phyloP scores from a whole-genome alignment of 2,329 filamentous ascomycete species.

The Macrophomina tecta region DNA sequence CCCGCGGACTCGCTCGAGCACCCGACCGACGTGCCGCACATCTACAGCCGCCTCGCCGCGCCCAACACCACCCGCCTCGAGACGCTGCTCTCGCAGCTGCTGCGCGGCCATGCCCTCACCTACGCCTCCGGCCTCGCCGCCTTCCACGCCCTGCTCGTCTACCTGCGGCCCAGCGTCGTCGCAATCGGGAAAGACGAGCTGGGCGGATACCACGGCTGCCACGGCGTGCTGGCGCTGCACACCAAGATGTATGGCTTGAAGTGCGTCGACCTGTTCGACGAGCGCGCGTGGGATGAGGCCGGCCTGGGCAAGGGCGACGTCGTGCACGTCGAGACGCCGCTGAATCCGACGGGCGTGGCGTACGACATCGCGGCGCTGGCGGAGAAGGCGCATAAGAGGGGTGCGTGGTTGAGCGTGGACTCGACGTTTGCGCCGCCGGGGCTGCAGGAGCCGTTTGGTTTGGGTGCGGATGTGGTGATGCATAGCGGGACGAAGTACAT shows the following conservation, averaged over 20 bases:
- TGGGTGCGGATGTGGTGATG: slow-evolving; percentile 86
- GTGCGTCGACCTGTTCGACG: slow-evolving; percentile 68
- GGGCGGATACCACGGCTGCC: slow-evolving; percentile 90
- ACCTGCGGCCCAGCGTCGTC: slow-evolving; percentile 80
- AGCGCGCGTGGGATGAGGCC: slow-evolving; percentile 64
- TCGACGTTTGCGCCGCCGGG: slow-evolving; percentile 92
- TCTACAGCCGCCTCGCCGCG: slow-evolving; percentile 81
- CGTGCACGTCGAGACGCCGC: slow-evolving; percentile 88
- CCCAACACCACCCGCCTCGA: slow-evolving; percentile 88
- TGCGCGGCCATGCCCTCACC: slow-evolving; percentile 69
- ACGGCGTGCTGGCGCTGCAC: slow-evolving; percentile 79
- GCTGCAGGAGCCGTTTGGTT: slow-evolving; percentile 81
- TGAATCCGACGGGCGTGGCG: slow-evolving; percentile 88
- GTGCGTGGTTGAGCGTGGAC: slow-evolving; percentile 83
- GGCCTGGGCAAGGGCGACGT: slow-evolving; percentile 79
- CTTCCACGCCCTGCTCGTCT: slow-evolving; percentile 86
- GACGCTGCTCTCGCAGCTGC: slow-evolving; percentile 74
- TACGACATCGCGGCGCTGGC: slow-evolving; percentile 75
- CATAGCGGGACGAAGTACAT: slow-evolving; percentile 96
- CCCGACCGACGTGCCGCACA: slow-evolving; percentile 60
- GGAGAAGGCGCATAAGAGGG: slow-evolving; percentile 70
- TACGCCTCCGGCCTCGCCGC: slow-evolving; percentile 87
- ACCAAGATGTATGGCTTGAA: slow-evolving; percentile 76
- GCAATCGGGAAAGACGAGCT: slow-evolving; percentile 65
- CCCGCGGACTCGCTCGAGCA: slow-evolving; percentile 38